Evolutionary conservation across 148 eudicot species (phyloP).

Genomic region (Pharnaceum exiguum): DNA sequence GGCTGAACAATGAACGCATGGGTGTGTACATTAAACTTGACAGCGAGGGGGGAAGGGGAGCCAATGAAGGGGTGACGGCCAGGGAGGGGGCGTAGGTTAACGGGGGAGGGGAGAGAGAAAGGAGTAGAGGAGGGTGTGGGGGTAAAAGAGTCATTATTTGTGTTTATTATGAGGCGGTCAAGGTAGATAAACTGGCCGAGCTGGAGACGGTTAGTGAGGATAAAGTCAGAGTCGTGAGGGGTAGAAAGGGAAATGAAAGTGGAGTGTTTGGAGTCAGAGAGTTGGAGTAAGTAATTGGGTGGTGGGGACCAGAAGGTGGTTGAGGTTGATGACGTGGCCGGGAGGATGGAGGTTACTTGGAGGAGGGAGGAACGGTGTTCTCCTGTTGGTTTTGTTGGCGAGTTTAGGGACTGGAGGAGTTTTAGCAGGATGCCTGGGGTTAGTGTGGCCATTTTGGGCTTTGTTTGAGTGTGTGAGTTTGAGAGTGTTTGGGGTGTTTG

Average conservation of each 20-base stretch:
- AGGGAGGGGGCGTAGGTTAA: slow-evolving; percentile 56
- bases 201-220: slow-evolving; percentile 71
- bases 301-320: slow-evolving; percentile 20
- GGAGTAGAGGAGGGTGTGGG: slow-evolving; percentile 37
- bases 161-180: slow-evolving; percentile 49
- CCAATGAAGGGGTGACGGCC: slow-evolving; percentile 74
- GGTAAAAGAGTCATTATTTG: slow-evolving; percentile 20
- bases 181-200: slow-evolving; percentile 84
- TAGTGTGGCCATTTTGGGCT: slow-evolving; percentile 60
- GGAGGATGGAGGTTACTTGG: slow-evolving; percentile 82
- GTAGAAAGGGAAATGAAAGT: slow-evolving; percentile 73
- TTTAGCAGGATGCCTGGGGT: slow-evolving; percentile 86
- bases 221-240: slow-evolving; percentile 55
- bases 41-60: slow-evolving; percentile 44
- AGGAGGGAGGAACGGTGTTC: slow-evolving; percentile 88
- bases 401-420: slow-evolving; percentile 81
- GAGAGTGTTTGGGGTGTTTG: too few species aligned
- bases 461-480: neutral
- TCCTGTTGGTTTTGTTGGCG: slow-evolving; percentile 65
- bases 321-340: slow-evolving; percentile 44
- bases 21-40: slow-evolving; percentile 29
- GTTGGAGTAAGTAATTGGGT: slow-evolving; percentile 56
- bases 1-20: slow-evolving; percentile 69
- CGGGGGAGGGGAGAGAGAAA: slow-evolving; percentile 46
- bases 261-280: slow-evolving; percentile 86